Conservation (phyloP, 2,329 filamentous ascomycete genomes). For the Fusarium phyllophilum region DNA sequence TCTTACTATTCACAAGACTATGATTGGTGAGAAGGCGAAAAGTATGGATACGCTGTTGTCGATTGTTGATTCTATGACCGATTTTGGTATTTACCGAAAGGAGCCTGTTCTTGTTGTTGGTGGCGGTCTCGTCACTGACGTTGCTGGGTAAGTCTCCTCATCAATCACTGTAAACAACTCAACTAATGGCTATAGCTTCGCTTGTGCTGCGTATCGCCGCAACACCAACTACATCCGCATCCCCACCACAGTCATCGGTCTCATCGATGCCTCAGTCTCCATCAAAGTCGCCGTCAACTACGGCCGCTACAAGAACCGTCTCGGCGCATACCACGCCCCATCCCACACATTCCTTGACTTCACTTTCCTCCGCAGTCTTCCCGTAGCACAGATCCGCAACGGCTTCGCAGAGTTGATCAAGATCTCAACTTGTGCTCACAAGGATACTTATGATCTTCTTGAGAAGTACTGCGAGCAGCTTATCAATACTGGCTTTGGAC, state of each 20-base stretch:
- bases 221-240: slow-evolving; percentile 80
- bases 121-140: slow-evolving; percentile 76
- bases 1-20: slow-evolving; percentile 75
- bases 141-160: slow-evolving; percentile 70
- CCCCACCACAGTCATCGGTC: slow-evolving; percentile 78
- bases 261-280: slow-evolving; percentile 79
- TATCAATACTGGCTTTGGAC: slow-evolving; percentile 72
- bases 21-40: slow-evolving; percentile 81
- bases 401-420: slow-evolving; percentile 81
- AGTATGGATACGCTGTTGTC: slow-evolving; percentile 74
- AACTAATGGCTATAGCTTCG: slow-evolving; percentile 60
- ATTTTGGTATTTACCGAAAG: slow-evolving; percentile 77
- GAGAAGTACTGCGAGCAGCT: slow-evolving; percentile 76
- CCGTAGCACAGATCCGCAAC: slow-evolving; percentile 74
- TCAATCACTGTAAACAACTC: slow-evolving; percentile 39
- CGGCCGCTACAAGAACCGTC: slow-evolving; percentile 78
- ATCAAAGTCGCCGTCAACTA: slow-evolving; percentile 86
- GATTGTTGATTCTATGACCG: slow-evolving; percentile 79
- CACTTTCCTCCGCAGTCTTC: slow-evolving; percentile 74
- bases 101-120: slow-evolving; percentile 74
- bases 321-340: slow-evolving; percentile 78
- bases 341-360: slow-evolving; percentile 80
- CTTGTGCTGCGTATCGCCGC: slow-evolving; percentile 76
- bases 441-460: slow-evolving; percentile 72
- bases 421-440: slow-evolving; percentile 76